phyloP scores from a whole-genome alignment of 1,284 basidiomycete species.

The Fereydounia khargensis region DNA sequence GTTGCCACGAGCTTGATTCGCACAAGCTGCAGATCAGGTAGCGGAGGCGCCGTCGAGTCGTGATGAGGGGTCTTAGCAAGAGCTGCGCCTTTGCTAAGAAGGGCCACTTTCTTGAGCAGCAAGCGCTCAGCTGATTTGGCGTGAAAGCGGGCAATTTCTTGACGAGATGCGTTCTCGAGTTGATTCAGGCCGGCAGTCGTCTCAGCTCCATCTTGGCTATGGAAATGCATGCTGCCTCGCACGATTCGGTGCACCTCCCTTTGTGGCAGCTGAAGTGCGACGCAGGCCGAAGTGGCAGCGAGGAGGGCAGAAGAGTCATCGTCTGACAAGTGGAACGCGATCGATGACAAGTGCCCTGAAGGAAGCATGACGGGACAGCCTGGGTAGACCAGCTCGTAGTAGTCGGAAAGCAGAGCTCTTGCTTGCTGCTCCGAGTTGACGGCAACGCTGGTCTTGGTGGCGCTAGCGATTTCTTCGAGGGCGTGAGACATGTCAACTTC shows the following conservation, averaged over 20 bases:
- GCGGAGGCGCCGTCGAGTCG: slow-evolving; percentile 10
- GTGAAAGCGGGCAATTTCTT: slow-evolving; percentile 41
- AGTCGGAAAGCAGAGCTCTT: slow-evolving; percentile 30
- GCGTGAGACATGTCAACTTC: slow-evolving; percentile 26
- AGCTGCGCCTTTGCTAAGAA: slow-evolving; percentile 2
- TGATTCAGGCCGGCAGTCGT: slow-evolving; percentile 27
- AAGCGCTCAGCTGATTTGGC: slow-evolving; percentile 41
- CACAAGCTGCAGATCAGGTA: slow-evolving; percentile 31
- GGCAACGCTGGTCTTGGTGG: slow-evolving; percentile 23
- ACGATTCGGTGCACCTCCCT: slow-evolving; percentile 37
- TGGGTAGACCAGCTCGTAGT: slow-evolving; percentile 47
- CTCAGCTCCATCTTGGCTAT: slow-evolving; percentile 25
- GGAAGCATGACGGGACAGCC: slow-evolving; percentile 42
- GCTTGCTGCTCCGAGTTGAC: slow-evolving; percentile 39
- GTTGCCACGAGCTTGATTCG: slow-evolving; percentile 46
- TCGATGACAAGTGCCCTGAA: slow-evolving; percentile 40
- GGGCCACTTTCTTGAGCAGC: slow-evolving; percentile 25
- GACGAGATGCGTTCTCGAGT: slow-evolving; percentile 26
- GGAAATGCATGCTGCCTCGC: slow-evolving; percentile 27
- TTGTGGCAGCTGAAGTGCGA: slow-evolving; percentile 36
- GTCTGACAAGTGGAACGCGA: slow-evolving; percentile 46
- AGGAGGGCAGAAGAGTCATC: slow-evolving; percentile 44
- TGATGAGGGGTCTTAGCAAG: too few relatives aligned
- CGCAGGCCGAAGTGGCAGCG: slow-evolving; percentile 37
- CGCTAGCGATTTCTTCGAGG: slow-evolving; percentile 20